A percentile compares a stretch with the other conserved stretches of the same genome.
Conservation (phyloP, 768 basidiomycete genomes). For the Ephemerocybe angulata region DNA sequence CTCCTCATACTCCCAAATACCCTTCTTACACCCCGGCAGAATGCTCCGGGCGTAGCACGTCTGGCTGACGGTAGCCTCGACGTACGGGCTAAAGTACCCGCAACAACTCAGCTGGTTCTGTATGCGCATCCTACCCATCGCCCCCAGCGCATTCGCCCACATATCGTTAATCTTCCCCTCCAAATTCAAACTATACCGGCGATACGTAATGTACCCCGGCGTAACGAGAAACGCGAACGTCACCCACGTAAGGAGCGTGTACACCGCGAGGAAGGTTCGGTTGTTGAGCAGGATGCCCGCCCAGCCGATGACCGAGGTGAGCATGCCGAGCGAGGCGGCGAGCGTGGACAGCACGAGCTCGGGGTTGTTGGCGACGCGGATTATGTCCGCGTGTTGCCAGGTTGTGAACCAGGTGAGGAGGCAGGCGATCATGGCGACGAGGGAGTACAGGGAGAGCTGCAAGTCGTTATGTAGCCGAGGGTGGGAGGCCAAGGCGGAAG, state of each 20-base stretch:
- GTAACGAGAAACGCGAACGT: slow-evolving; percentile 67
- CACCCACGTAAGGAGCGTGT: slow-evolving; percentile 75
- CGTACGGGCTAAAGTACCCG: slow-evolving; percentile 75
- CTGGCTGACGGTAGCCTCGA: slow-evolving; percentile 71
- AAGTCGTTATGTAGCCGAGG: neutral
- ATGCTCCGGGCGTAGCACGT: slow-evolving; percentile 69
- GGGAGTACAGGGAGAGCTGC: slow-evolving; percentile 53
- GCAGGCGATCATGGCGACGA: slow-evolving; percentile 57
- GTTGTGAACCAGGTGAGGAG: slow-evolving; percentile 79
- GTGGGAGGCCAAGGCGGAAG: neutral
- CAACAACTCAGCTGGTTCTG: slow-evolving; percentile 76
- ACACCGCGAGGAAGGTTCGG: slow-evolving; percentile 75
- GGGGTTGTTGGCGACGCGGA: slow-evolving; percentile 61
- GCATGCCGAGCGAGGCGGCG: slow-evolving; percentile 54
- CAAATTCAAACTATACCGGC: slow-evolving; percentile 50
- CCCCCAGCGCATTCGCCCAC: slow-evolving; percentile 60
- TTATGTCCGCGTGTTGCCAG: slow-evolving; percentile 61
- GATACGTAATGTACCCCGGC: slow-evolving; percentile 80
- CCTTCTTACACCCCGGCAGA: slow-evolving; percentile 71
- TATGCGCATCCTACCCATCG: slow-evolving; percentile 55
- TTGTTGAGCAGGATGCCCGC: slow-evolving; percentile 84
- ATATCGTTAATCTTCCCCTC: slow-evolving; percentile 76
- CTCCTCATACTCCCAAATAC: slow-evolving; percentile 56
- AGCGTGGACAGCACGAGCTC: slow-evolving; percentile 71
- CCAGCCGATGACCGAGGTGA: slow-evolving; percentile 74